These are phyloP conservation scores for Lumnitzera racemosa DNA, from an alignment of 345 rosid species.

Conservation along the genomic window DNA sequence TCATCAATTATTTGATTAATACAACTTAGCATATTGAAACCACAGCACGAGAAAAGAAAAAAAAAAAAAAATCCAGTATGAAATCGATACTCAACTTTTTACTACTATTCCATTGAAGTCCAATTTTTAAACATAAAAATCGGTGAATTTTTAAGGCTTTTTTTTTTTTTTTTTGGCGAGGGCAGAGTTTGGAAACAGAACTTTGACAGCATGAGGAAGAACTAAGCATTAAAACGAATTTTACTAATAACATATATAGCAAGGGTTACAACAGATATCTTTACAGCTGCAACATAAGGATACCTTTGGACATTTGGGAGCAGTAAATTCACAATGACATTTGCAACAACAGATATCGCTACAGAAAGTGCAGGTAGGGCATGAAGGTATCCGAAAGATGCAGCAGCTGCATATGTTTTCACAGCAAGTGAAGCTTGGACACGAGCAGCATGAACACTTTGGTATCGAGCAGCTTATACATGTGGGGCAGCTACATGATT, in stretches of 20 bases:
- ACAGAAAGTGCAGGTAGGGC: too few relatives aligned
- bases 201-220: constrained; percentile 10
- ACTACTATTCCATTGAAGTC: too few relatives aligned
- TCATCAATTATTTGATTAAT: too few relatives aligned
- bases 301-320: constrained; percentile 46
- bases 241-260: constrained; percentile 43
- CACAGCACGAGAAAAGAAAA: too few relatives aligned
- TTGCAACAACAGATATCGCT: constrained; percentile 18
- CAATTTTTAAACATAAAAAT: not conserved
- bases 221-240: constrained; percentile 5
- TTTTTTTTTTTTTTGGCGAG: not conserved
- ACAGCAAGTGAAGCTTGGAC: constrained; percentile 26
- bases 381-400: not conserved
- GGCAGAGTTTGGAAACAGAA: not conserved
- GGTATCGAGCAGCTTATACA: constrained; percentile 22
- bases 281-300: constrained; percentile 29
- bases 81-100: too few relatives aligned
- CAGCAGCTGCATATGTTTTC: constrained; percentile 36
- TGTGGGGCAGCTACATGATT: constrained; percentile 13
- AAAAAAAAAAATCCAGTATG: too few relatives aligned
- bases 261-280: constrained; percentile 42
- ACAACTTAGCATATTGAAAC: too few relatives aligned
- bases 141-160: not conserved
- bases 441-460: constrained; percentile 32
- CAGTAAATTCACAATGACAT: constrained; percentile 27